A percentile compares a stretch with the other conserved stretches of the same genome.
These are phyloP conservation scores for Pelargonium fulgidum DNA, from an alignment of 441 rosid species.

Conservation along the genomic window DNA sequence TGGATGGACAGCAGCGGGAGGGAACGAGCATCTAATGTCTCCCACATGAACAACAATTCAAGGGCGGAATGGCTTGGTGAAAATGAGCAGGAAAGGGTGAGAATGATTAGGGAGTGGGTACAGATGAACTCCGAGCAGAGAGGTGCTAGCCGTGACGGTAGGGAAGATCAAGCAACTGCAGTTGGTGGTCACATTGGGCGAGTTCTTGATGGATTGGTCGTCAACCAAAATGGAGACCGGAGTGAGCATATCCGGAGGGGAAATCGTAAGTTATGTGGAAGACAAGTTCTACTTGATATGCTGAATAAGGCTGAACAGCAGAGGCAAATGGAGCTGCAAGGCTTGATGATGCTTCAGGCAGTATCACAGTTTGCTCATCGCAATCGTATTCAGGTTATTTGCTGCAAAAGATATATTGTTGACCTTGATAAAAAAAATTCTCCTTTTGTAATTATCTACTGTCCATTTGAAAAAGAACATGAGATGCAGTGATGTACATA, in stretches of 20 bases:
- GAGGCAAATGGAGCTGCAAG: slow-evolving; percentile 68
- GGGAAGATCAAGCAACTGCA: slow-evolving; percentile 51
- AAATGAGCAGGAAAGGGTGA: slow-evolving; percentile 76
- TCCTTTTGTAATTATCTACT: no score
- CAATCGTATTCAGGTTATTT: slow-evolving; percentile 80
- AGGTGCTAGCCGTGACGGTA: slow-evolving; percentile 38
- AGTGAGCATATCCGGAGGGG: slow-evolving; percentile 55
- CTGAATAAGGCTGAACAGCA: slow-evolving; percentile 69
- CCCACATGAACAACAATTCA: slow-evolving; percentile 28
- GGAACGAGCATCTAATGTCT: slow-evolving; percentile 41
- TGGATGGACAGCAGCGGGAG: slow-evolving; percentile 66
- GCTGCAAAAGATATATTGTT: not conserved
- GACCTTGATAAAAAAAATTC: not conserved
- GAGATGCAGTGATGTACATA: no score
- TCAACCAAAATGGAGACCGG: slow-evolving; percentile 39
- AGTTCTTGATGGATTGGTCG: slow-evolving; percentile 56
- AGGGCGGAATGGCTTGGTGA: not conserved
- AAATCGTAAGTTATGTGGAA: slow-evolving; percentile 74
- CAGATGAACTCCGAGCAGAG: slow-evolving; percentile 61
- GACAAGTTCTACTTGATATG: slow-evolving; percentile 86
- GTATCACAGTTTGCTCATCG: slow-evolving; percentile 87
- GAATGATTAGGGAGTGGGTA: slow-evolving; percentile 75
- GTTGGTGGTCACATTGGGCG: slow-evolving; percentile 50
- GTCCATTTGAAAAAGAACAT: not conserved
- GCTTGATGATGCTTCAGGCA: slow-evolving; percentile 52